These are phyloP conservation scores for Pichia manshurica DNA, from an alignment of 805 yeast genomes.

Conservation along the genomic window DNA sequence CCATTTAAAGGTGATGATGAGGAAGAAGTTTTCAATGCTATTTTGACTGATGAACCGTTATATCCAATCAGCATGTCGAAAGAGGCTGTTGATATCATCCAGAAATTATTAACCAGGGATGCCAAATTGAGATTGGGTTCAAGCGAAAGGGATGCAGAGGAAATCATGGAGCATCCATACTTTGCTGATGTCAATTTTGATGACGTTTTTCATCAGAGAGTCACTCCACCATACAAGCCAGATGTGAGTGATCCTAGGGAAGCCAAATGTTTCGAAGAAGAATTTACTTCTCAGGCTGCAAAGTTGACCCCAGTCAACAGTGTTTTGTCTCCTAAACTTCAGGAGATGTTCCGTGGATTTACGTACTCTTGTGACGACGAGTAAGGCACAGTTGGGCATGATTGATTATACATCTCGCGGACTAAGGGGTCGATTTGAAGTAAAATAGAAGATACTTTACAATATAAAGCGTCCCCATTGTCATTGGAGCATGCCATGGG, in stretches of 20 bases:
- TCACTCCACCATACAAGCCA: slow-evolving; percentile 88
- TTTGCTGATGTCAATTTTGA: slow-evolving; percentile 87
- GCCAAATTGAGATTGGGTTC: slow-evolving; percentile 81
- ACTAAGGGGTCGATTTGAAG: too few relatives aligned
- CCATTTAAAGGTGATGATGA: slow-evolving; percentile 89
- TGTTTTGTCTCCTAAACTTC: slow-evolving; percentile 76
- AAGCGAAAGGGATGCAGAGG: slow-evolving; percentile 83
- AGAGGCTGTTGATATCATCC: slow-evolving; percentile 90
- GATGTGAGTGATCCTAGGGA: slow-evolving; percentile 83
- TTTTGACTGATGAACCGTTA: slow-evolving; percentile 90
- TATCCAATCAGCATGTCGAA: slow-evolving; percentile 97
- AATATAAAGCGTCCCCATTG: too few relatives aligned
- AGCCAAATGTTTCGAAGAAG: slow-evolving; percentile 88
- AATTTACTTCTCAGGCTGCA: slow-evolving; percentile 91
- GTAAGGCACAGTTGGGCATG: neutral
- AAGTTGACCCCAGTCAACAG: slow-evolving; percentile 92
- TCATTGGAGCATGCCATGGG: too few relatives aligned
- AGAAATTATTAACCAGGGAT: slow-evolving; percentile 84
- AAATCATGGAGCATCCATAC: slow-evolving; percentile 93
- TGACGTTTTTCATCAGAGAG: slow-evolving; percentile 63
- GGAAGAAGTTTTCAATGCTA: slow-evolving; percentile 95
- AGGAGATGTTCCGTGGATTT: slow-evolving; percentile 96
- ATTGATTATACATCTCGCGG: neutral
- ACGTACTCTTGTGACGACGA: slow-evolving; percentile 70
- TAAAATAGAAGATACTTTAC: too few relatives aligned